phyloP scores from a whole-genome alignment of 495 filamentous ascomycete species.

The Alectoria sarmentosa region DNA sequence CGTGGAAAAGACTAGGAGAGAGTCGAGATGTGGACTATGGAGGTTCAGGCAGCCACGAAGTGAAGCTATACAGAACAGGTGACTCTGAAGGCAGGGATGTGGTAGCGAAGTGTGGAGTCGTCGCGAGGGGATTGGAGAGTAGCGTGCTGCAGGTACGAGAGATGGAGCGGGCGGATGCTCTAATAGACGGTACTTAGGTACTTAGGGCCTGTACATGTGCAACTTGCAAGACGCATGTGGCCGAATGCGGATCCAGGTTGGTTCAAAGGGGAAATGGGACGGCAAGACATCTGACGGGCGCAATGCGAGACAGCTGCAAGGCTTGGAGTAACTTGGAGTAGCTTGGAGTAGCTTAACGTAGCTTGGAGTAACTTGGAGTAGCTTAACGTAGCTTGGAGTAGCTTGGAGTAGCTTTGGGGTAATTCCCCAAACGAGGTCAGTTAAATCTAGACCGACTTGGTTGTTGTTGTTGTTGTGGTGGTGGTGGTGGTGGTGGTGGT shows the following conservation, averaged over 20 bases:
- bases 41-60: neutral
- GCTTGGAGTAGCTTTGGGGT: too few species aligned
- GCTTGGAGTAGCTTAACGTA: too few species aligned
- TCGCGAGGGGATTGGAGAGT: neutral
- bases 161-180: neutral
- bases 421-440: too few species aligned
- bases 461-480: too few species aligned
- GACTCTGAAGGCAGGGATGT: neutral
- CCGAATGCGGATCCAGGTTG: neutral
- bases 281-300: neutral
- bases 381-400: too few species aligned
- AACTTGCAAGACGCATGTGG: neutral
- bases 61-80: constrained; percentile 2
- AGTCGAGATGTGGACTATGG: neutral
- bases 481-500: too few species aligned
- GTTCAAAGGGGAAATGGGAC: neutral
- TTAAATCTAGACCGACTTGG: too few species aligned
- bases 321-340: too few species aligned
- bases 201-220: too few species aligned
- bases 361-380: too few species aligned
- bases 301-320: neutral
- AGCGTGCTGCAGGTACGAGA: neutral
- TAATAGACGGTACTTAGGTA: neutral
- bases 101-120: neutral
- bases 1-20: neutral